These are phyloP conservation scores for Penicillium subrubescens DNA, from an alignment of 495 filamentous ascomycete species.

Conservation along the genomic window DNA sequence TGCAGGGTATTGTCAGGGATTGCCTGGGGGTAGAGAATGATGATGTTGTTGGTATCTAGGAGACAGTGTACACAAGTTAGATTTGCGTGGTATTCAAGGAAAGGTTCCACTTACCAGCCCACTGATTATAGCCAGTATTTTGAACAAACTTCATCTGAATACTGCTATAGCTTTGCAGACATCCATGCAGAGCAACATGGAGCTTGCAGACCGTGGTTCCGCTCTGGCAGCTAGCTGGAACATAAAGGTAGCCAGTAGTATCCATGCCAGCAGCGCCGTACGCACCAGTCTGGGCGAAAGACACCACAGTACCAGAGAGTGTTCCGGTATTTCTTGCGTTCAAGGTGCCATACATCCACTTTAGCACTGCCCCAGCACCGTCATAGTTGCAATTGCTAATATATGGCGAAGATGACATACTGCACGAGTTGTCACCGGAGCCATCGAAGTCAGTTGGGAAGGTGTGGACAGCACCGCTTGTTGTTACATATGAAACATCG, in stretches of 20 bases:
- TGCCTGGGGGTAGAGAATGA: conserved; percentile 19
- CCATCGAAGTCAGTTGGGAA: conserved; percentile 17
- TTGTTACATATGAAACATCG: conserved; percentile 14
- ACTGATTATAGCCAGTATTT: conserved; percentile 17
- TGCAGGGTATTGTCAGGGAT: conserved; percentile 16
- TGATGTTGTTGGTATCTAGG: conserved; percentile 19
- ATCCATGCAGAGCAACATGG: conserved; percentile 19
- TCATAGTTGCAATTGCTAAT: conserved; percentile 21
- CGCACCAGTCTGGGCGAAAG: conserved; percentile 15
- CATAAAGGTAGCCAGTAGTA: conserved; percentile 15
- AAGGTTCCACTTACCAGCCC: conserved; percentile 8
- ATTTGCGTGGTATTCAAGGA: neutral
- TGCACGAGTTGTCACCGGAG: conserved; percentile 15
- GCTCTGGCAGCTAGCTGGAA: conserved; percentile 11
- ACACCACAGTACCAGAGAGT: conserved; percentile 9
- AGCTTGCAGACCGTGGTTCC: conserved; percentile 15
- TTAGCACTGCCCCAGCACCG: conserved; percentile 13
- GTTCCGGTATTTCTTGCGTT: conserved; percentile 12
- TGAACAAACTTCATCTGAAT: conserved; percentile 11
- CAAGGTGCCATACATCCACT: conserved; percentile 17
- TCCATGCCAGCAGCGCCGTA: conserved; percentile 16
- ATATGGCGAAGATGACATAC: conserved; percentile 11
- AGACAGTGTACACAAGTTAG: neutral
- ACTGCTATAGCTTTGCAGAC: conserved; percentile 16
- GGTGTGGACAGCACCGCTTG: conserved; percentile 14